Percentiles rank a stretch among this genome's conserved stretches.
These are phyloP conservation scores for Ambispora gerdemannii DNA, from an alignment of 192 early-diverging fungal species.

Conservation along the genomic window DNA sequence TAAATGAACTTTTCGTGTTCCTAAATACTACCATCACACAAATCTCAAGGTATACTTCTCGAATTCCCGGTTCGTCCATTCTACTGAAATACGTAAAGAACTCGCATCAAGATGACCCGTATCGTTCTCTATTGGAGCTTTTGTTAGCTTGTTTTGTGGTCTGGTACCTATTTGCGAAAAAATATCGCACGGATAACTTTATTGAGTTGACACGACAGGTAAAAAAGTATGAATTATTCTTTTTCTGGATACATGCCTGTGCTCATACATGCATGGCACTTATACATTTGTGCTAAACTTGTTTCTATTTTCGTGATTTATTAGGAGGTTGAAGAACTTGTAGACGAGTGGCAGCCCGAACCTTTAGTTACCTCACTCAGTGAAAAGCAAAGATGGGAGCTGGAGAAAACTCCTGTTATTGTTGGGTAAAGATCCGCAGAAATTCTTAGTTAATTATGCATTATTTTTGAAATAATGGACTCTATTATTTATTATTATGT, in stretches of 20 bases:
- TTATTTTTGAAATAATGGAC: too few species aligned
- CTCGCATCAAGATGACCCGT: slow-evolving; percentile 93
- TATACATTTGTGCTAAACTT: background rate
- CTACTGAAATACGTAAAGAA: slow-evolving; percentile 78
- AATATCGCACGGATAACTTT: slow-evolving; percentile 75
- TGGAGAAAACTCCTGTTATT: slow-evolving; percentile 77
- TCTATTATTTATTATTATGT: too few species aligned
- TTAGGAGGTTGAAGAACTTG: slow-evolving; percentile 92
- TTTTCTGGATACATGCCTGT: background rate
- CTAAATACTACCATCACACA: slow-evolving; percentile 20
- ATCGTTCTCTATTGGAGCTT: slow-evolving; percentile 80
- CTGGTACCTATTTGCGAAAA: slow-evolving; percentile 83
- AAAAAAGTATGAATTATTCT: background rate
- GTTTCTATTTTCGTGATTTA: background rate
- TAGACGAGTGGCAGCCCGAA: slow-evolving; percentile 95
- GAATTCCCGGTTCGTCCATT: slow-evolving; percentile 69
- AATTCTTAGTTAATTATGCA: background rate
- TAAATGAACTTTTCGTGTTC: slow-evolving; percentile 27
- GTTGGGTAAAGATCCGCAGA: slow-evolving; percentile 47
- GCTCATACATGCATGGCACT: background rate
- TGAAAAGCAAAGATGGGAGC: slow-evolving; percentile 64
- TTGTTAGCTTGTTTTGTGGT: slow-evolving; percentile 82
- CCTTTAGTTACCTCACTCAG: slow-evolving; percentile 79
- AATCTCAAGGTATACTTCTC: slow-evolving; percentile 24
- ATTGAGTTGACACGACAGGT: slow-evolving; percentile 82